Percentiles rank a stretch among this genome's conserved stretches.
Conservation (phyloP, 352 stramenopile species). For the Pythium periplocum region DNA sequence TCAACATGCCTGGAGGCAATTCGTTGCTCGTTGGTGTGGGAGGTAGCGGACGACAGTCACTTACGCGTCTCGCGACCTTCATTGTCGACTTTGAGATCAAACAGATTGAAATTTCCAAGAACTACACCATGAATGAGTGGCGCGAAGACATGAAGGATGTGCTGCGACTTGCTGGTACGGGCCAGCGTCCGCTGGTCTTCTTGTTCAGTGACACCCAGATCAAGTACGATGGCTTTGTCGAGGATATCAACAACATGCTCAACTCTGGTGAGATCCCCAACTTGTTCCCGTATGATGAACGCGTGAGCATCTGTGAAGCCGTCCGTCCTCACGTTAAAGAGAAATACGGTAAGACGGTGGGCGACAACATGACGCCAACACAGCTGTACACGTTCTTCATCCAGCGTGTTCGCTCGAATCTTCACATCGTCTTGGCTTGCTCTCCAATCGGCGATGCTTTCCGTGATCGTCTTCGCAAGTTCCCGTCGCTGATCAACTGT, state of each 20-base stretch:
- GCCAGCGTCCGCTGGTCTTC: conserved; percentile 86
- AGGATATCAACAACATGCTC: conserved; percentile 97
- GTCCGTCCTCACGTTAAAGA: conserved; percentile 90
- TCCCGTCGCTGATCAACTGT: conserved; percentile 95
- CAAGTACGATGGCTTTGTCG: conserved; percentile 94
- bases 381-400: conserved; percentile 94
- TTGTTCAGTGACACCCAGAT: conserved; percentile 95
- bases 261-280: conserved; percentile 95
- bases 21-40: conserved; percentile 91
- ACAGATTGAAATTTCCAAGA: conserved; percentile 95
- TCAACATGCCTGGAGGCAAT: conserved; percentile 94
- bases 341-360: conserved; percentile 84
- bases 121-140: conserved; percentile 93
- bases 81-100: conserved; percentile 91
- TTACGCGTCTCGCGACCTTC: conserved; percentile 90
- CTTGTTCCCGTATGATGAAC: conserved; percentile 92
- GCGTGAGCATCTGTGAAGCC: conserved; percentile 86
- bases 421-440: conserved; percentile 94
- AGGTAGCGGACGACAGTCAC: conserved; percentile 88
- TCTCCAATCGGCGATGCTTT: conserved; percentile 94
- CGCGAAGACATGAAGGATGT: conserved; percentile 94
- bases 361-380: conserved; percentile 87
- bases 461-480: conserved; percentile 90
- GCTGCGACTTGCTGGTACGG: conserved; percentile 84
- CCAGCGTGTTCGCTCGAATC: conserved; percentile 84